Base-by-base conservation (phyloP, 2,329 filamentous ascomycete species). In the Phoma sp. region DNA sequence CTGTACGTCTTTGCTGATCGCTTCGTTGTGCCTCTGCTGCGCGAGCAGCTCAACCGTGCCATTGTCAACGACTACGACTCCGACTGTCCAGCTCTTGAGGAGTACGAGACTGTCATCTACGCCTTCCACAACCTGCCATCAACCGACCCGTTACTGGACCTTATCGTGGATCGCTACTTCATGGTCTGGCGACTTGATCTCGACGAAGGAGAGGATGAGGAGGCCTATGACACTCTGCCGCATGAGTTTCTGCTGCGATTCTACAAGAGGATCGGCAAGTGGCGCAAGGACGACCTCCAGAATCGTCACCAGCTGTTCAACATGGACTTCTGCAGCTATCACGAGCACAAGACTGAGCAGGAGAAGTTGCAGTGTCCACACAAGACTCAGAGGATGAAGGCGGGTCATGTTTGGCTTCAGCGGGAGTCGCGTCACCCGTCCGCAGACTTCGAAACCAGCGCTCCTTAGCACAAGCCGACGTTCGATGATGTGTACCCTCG, bases 151-250 rank as follows among this genome's bases (percentile, higher is more conserved):
- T 30, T 60, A 18, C 45, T 60, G 12, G 39, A 48, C 20, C 36
- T 58, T 9, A 42, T 59, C 10, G 55, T 56, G 18, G 58, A 61
- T 28, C 50, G 50, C 32, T 53, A 53, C 20, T 53, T 53, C 30
- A 53, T 53, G 49, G 49, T 53, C 10, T 53, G 49, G 50, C 42
- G 50, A 25, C 37, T 53, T 2, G 43, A 47, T 28, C 42, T 53
- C 9, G 50, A 53, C 20, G 42, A 53, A n/a, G 43, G 50, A 11
- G 50, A 47, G 23, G 50, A 53, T 9, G 37, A 53, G 15, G 50
- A 29, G 23, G 37, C 43, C 11, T 53, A 53, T 38, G 30, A 53
- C 4, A 38, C 15, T 12, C 33, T 53, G 3, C 43, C 50, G 5
- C 50, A 42, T 15, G 50, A 47, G 6, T 53, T 53, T 12, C 21